Evolutionary conservation across 2,329 filamentous ascomycete genomes (phyloP), one percentile per base, ranked within the genome.

Genomic region (Sodiomyces alkalinus): DNA sequence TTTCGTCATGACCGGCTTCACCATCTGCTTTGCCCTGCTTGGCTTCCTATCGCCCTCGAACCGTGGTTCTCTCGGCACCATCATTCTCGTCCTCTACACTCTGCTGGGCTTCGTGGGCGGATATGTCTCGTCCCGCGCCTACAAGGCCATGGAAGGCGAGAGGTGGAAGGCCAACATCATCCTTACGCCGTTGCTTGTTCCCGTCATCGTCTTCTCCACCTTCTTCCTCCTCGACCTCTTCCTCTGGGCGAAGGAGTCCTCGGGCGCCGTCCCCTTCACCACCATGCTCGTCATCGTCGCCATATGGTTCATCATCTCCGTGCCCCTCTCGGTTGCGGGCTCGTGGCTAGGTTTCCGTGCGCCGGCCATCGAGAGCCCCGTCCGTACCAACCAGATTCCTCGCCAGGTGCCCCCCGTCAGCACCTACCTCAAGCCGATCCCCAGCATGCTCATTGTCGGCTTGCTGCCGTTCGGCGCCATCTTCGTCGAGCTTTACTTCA

Each of bases 401-500:
- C 80, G 90, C 34, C 90, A 98, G 56, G 92, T 98, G 28, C 90
- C 90, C 8, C 83, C 81, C 0, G 69, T 74, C 26, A 74, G 70
- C 3, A 82, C 78, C 7, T 94, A 92, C 44, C 74, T 96, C 27
- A 77, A 78, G 36, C 81, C 82, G 0, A 58, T 94, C 6, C 90
- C 90, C 2, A 92, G 81, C 39, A 87, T 93, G 69, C 67, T 94
- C 11, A 68, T 96, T 14, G 87, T 92, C 15, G 90, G 90, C 29
- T 75, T 96, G 28, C 65, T 96, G 16, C 90, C 90, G 0, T 98
- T 98, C 45, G 85, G 81, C 26, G 87, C 90, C 36, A 96, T 98
- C 48, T 94, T 96, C 41, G 86, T 96, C 26, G 90, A 98, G 58
- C 74, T 98, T 3, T 96, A 93, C 66, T 96, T 96, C 56, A 94